Conservation (phyloP, 257 asterid genomes). For the Striga asiatica region DNA sequence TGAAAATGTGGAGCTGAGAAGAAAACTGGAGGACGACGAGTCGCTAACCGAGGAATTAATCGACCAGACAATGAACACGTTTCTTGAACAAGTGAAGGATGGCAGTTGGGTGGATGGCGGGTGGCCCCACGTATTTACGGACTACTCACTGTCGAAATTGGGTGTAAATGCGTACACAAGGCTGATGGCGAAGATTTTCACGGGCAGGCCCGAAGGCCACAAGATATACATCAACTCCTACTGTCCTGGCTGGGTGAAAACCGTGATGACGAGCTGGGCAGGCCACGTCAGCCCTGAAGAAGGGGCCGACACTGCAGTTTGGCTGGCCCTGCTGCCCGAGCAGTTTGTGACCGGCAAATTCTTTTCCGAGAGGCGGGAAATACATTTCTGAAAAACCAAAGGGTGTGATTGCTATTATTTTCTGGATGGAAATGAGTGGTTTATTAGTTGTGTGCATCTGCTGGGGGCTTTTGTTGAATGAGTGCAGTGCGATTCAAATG, state of each 20-base stretch:
- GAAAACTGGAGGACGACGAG: conserved; percentile 57
- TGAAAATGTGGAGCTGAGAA: conserved; percentile 44
- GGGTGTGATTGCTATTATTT: no score
- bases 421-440: no score
- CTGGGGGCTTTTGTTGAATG: no score
- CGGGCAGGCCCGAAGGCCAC: conserved; percentile 34
- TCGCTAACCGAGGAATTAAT: conserved; percentile 63
- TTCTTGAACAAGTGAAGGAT: conserved; percentile 46
- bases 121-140: conserved; percentile 59
- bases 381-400: conserved; percentile 31
- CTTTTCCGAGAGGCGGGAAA: conserved; percentile 58
- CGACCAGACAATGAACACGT: conserved; percentile 30
- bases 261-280: conserved; percentile 65
- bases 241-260: conserved; percentile 69
- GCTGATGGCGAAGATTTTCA: conserved; percentile 31
- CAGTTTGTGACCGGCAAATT: conserved; percentile 41
- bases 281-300: conserved; percentile 55
- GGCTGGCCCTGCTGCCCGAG: conserved; percentile 59
- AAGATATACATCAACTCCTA: conserved; percentile 45
- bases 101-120: conserved; percentile 47
- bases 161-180: conserved; percentile 54
- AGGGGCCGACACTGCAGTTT: conserved; percentile 66
- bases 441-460: no score
- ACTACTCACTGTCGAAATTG: conserved; percentile 48
- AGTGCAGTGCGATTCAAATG: no score